Evolutionary conservation across 2,329 filamentous ascomycete genomes (phyloP).

Genomic region (Cladobotryum mycophilum): DNA sequence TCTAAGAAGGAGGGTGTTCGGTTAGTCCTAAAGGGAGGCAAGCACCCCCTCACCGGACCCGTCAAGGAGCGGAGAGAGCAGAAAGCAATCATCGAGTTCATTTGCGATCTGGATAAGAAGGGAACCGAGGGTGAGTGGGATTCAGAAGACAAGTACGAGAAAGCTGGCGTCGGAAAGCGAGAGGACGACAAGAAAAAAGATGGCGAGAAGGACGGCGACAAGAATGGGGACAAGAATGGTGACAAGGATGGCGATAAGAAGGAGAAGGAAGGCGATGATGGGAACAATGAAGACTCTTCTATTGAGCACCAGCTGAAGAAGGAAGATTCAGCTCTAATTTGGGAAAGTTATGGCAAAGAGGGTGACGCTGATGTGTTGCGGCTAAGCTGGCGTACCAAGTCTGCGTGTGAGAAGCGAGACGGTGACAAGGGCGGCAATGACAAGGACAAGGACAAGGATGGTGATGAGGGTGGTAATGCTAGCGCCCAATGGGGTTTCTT

Average conservation of each 20-base stretch:
- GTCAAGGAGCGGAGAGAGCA: conserved; percentile 50
- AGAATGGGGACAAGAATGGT: conserved; percentile 20
- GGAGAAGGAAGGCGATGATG: conserved; percentile 31
- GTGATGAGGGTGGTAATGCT: conserved; percentile 40
- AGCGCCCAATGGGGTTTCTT: conserved; percentile 83
- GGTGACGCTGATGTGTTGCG: conserved; percentile 58
- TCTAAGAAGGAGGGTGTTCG: conserved; percentile 64
- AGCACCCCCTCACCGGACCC: conserved; percentile 44
- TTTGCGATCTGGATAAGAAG: conserved; percentile 67
- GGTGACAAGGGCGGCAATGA: conserved; percentile 41
- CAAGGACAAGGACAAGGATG: conserved; percentile 29
- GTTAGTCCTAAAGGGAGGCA: conserved; percentile 59
- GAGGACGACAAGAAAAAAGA: conserved; percentile 17
- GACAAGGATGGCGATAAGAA: conserved; percentile 31
- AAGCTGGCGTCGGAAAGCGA: conserved; percentile 6
- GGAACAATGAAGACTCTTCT: conserved; percentile 33
- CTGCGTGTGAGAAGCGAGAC: conserved; percentile 63
- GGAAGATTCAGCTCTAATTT: conserved; percentile 60
- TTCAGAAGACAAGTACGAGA: conserved; percentile 41
- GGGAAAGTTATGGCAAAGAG: conserved; percentile 63
- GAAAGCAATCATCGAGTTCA: conserved; percentile 75
- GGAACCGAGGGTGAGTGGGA: conserved; percentile 68
- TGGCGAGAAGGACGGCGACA: conserved; percentile 23
- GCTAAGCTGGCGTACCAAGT: conserved; percentile 80
- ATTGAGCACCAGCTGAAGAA: conserved; percentile 49